A percentile compares a stretch with the other conserved stretches of the same genome.
Evolutionary conservation across 306 rosid species (phyloP).

Genomic region (Lagenaria siceraria): DNA sequence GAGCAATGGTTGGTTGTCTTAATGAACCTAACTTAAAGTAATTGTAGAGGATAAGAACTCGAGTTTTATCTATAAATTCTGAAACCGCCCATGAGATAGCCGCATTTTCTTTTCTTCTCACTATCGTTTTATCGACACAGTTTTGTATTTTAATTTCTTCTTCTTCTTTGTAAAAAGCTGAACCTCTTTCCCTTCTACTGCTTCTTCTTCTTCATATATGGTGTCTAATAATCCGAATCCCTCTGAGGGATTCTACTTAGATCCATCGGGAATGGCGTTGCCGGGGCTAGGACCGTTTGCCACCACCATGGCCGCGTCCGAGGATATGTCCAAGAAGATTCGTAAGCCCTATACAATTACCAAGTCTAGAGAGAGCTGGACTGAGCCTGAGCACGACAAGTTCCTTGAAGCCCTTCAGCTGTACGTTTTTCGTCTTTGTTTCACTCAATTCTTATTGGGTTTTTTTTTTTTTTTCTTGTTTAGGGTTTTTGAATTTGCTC

Average conservation of each 20-base stretch:
- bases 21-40: not conserved
- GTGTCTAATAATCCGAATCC: constrained; percentile 69
- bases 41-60: not conserved
- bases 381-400: constrained; percentile 94
- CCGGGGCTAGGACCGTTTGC: constrained; percentile 51
- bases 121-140: not conserved
- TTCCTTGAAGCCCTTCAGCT: constrained; percentile 94
- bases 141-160: not conserved
- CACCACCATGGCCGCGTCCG: constrained; percentile 27
- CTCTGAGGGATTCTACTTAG: constrained; percentile 53
- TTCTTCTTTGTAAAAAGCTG: not conserved
- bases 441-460: not conserved
- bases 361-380: constrained; percentile 98
- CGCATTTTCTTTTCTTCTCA: not conserved
- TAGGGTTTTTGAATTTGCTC: not conserved
- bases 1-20: not conserved
- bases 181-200: not conserved
- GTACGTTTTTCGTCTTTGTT: constrained; percentile 26
- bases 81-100: not conserved
- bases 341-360: constrained; percentile 91
- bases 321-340: constrained; percentile 61
- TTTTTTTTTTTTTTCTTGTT: not conserved
- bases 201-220: constrained; percentile 7
- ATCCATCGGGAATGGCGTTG: constrained; percentile 43
- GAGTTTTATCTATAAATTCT: constrained; percentile 1